Conservation (phyloP, 1,139 yeast genomes). For the Candida sanyaensis region DNA sequence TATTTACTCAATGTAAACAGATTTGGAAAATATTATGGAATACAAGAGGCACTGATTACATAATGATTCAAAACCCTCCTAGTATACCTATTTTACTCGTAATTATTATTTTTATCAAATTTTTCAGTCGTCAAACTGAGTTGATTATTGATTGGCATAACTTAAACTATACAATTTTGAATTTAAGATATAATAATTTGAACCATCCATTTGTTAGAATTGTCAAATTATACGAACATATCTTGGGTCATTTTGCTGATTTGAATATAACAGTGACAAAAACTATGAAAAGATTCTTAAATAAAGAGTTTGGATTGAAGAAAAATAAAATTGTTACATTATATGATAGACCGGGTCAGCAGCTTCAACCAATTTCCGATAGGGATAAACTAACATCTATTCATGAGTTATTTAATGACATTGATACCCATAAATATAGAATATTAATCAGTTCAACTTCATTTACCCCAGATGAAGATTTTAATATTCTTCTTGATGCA, state of each 20-base stretch:
- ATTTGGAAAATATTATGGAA: conserved; percentile 48
- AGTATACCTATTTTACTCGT: conserved; percentile 78
- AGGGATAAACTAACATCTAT: conserved; percentile 11
- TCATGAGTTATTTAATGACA: conserved; percentile 36
- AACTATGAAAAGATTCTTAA: conserved; percentile 65
- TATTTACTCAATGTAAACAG: conserved; percentile 52
- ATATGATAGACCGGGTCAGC: conserved; percentile 76
- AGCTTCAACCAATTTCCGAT: conserved; percentile 51
- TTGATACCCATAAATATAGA: conserved; percentile 46
- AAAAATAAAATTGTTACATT: conserved; percentile 43
- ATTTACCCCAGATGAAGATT: conserved; percentile 95
- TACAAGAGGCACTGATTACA: conserved; percentile 61
- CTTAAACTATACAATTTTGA: conserved; percentile 81
- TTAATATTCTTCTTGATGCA: conserved; percentile 68
- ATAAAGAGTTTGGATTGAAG: conserved; percentile 52
- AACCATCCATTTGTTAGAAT: conserved; percentile 64
- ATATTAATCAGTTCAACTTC: conserved; percentile 85
- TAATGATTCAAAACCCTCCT: conserved; percentile 94
- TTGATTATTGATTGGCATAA: conserved; percentile 96
- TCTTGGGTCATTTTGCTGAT: conserved; percentile 56
- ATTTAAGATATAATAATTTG: conserved; percentile 56
- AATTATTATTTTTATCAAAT: conserved; percentile 53
- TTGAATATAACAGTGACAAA: conserved; percentile 81
- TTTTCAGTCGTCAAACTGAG: conserved; percentile 58
- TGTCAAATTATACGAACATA: conserved; percentile 57